phyloP scores from a whole-genome alignment of 1,284 basidiomycete genomes.

The Puccinia horiana region DNA sequence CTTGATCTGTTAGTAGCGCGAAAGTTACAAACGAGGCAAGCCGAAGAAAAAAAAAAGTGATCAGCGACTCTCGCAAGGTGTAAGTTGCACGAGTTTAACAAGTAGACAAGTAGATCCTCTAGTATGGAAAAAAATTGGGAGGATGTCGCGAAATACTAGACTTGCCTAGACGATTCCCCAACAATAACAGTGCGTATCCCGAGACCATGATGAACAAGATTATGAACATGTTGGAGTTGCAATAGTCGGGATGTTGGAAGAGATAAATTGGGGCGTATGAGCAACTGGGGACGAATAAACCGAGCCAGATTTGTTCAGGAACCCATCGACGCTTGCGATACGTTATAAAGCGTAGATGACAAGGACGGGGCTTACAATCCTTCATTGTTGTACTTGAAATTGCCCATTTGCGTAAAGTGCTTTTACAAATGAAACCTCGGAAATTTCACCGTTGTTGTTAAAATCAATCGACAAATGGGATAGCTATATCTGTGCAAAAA shows the following conservation, averaged over 20 bases:
- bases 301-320: not conserved
- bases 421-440: not conserved
- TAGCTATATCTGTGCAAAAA: not conserved
- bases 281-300: not conserved
- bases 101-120: not conserved
- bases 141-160: not conserved
- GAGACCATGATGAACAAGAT: not conserved
- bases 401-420: not conserved
- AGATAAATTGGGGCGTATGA: slow-evolving; percentile 9
- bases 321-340: not conserved
- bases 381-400: slow-evolving; percentile 8
- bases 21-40: not conserved
- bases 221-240: not conserved
- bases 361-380: not conserved
- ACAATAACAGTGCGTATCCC: not conserved
- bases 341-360: not conserved
- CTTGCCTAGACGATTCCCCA: slow-evolving; percentile 6
- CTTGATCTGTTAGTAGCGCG: not conserved
- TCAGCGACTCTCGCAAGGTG: not conserved
- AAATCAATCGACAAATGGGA: not conserved
- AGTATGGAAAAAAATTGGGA: not conserved
- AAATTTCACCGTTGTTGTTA: too few relatives aligned
- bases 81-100: not conserved
- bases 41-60: not conserved
- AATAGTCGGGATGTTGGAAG: slow-evolving; percentile 13